Evolutionary conservation across 352 stramenopile species (phyloP).

Genomic region (Aphanomyces cochlioides): DNA sequence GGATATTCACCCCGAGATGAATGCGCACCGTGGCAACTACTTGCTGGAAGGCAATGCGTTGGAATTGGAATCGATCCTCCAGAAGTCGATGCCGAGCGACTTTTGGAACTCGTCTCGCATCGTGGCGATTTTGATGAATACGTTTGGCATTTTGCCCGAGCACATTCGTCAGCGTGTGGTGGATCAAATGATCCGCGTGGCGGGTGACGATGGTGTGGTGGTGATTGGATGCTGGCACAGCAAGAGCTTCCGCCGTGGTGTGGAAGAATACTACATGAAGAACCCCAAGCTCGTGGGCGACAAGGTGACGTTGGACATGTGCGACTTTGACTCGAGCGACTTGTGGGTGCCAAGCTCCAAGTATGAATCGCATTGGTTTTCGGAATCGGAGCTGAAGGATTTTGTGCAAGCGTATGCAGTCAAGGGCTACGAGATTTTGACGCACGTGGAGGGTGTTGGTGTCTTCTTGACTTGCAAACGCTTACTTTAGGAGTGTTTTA

Average conservation of each 20-base stretch:
- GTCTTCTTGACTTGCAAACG: constrained; percentile 16
- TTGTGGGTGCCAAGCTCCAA: constrained; percentile 19
- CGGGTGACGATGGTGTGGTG: constrained; percentile 27
- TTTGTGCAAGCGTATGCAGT: constrained; percentile 7
- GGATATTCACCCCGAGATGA: constrained; percentile 23
- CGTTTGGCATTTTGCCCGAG: constrained; percentile 30
- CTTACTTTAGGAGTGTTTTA: background rate
- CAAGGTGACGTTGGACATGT: constrained; percentile 29
- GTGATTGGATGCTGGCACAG: constrained; percentile 30
- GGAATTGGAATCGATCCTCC: constrained; percentile 9
- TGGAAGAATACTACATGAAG: constrained; percentile 32
- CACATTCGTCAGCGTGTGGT: constrained; percentile 29
- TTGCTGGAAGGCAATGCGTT: constrained; percentile 28
- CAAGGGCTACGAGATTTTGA: background rate
- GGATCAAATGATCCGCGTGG: constrained; percentile 12
- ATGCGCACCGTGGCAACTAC: constrained; percentile 22
- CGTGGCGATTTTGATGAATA: constrained; percentile 30
- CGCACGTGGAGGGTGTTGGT: constrained; percentile 15
- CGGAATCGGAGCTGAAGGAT: constrained; percentile 1
- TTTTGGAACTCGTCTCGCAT: constrained; percentile 27
- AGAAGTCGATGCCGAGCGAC: constrained; percentile 4
- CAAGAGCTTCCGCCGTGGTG: constrained; percentile 22
- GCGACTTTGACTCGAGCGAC: constrained; percentile 16
- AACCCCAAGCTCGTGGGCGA: constrained; percentile 26
- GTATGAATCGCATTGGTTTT: constrained; percentile 30